Conservation (phyloP, 1,284 basidiomycete species). For the Microbotryomycetes sp. region DNA sequence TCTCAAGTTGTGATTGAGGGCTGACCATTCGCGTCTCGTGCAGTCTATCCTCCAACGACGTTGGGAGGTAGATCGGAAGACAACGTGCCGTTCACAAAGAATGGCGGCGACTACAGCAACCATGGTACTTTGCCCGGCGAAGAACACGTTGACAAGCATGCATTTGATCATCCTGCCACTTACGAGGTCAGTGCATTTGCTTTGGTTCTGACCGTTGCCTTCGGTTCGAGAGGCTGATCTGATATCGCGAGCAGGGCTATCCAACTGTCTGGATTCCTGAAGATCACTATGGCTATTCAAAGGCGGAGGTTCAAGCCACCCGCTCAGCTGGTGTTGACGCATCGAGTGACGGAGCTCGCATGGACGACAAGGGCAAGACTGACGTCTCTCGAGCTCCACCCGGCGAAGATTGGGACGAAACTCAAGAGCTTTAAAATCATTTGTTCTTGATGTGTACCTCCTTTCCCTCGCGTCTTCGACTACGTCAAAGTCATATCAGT, state of each 20-base stretch:
- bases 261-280: conserved; percentile 71
- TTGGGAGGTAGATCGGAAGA: not conserved
- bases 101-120: not conserved
- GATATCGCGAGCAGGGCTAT: conserved; percentile 44
- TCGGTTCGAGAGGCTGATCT: too few species aligned
- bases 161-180: conserved; percentile 36
- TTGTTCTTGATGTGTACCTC: not conserved
- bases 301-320: conserved; percentile 56
- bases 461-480: too few species aligned
- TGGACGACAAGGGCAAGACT: conserved; percentile 31
- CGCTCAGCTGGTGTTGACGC: conserved; percentile 25
- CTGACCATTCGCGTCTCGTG: too few species aligned
- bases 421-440: conserved; percentile 5
- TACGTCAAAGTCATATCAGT: too few species aligned
- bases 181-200: conserved; percentile 16
- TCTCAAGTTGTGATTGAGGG: too few species aligned
- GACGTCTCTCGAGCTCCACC: conserved; percentile 26
- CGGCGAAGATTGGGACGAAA: conserved; percentile 27
- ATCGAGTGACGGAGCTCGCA: conserved; percentile 24
- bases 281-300: conserved; percentile 60
- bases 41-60: not conserved
- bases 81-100: not conserved
- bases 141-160: conserved; percentile 27
- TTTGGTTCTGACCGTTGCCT: too few species aligned
- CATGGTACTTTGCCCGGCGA: conserved; percentile 15